Percentiles rank a stretch among this genome's conserved stretches.
phyloP scores from a whole-genome alignment of 2,329 filamentous ascomycete genomes.

The Hypoxylon sp. region DNA sequence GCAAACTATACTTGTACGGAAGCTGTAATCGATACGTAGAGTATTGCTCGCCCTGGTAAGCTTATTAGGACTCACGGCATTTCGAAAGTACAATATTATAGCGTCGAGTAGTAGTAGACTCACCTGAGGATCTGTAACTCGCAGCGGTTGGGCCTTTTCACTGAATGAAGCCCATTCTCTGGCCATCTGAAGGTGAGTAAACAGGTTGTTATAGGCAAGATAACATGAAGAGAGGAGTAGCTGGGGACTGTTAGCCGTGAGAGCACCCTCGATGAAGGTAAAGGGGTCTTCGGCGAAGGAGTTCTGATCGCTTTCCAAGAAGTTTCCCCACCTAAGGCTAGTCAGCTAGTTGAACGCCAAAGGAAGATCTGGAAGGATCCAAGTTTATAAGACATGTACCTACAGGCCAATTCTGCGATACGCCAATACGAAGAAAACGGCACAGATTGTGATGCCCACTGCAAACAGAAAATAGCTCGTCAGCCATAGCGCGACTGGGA shows the following conservation, averaged over 20 bases:
- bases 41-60: conserved; percentile 44
- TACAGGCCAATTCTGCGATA: not conserved
- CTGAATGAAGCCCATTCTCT: conserved; percentile 53
- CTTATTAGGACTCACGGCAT: no score
- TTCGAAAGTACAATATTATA: not conserved
- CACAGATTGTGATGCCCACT: conserved; percentile 16
- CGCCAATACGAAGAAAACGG: conserved; percentile 1
- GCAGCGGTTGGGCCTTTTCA: conserved; percentile 39
- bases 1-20: conserved; percentile 51
- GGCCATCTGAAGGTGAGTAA: conserved; percentile 53
- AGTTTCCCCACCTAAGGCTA: not conserved
- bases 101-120: not conserved
- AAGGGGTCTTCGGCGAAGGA: conserved; percentile 9
- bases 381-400: not conserved
- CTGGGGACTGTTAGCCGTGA: conserved; percentile 51
- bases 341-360: not conserved
- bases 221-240: conserved; percentile 52
- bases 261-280: conserved; percentile 24
- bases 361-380: not conserved
- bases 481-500: conserved; percentile 30
- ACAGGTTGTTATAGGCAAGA: conserved; percentile 50
- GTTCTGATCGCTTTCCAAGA: conserved; percentile 24
- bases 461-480: conserved; percentile 31
- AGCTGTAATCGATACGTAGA: conserved; percentile 51
- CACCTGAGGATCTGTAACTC: conserved; percentile 47